Evolutionary conservation across 2,329 filamentous ascomycete species (phyloP), one percentile per base, ranked within the genome.

Genomic region (Talaromyces piceae): DNA sequence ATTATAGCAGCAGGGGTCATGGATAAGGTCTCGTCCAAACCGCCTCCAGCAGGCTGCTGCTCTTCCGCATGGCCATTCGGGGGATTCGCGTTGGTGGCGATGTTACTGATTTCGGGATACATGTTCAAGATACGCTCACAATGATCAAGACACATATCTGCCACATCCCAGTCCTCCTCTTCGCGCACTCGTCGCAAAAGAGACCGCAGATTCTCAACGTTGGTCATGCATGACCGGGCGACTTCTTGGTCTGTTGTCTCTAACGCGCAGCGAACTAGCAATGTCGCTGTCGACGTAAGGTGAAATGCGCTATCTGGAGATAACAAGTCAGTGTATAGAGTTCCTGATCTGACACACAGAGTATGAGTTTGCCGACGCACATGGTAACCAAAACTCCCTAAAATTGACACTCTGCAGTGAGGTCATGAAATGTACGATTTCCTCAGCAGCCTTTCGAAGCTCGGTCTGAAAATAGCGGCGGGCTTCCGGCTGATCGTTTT

Each of bases 91-190:
- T 18, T 37, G 22, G 54, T 41, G 16, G 48, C 22, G n/a, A 49
- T 33, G 13, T 30, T 54, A 48, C 51, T 53, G 43, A 52, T 55
- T 4, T 61, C 64, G 4, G 68, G 67, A 25, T 70, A 68, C 39
- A 69, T 63, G 61, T 65, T 69, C 56, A 74, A 63, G 48, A 74
- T 70, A 25, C 66, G 64, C 52, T 74, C 72, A 59, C 72, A 73
- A 58, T 73, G 70, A 37, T 79, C 75, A 3, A 80, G 62, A 41
- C 75, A 78, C 62, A 78, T 78, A 45, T 76, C 73, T 6, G 77
- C 77, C 7, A 80, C 70, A 55, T 80, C 77, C 77, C 77, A 80
- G 46, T 76, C 72, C 57, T 77, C 73, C 47, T 77, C 72, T 26
- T 73, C 72, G 12, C 70, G 67, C 20, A 75, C 73, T 44, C 69